A percentile compares a stretch with the other conserved stretches of the same genome.
These are phyloP conservation scores for Verticillium albo-atrum DNA, from an alignment of 2,329 filamentous ascomycete species.

Conservation along the genomic window DNA sequence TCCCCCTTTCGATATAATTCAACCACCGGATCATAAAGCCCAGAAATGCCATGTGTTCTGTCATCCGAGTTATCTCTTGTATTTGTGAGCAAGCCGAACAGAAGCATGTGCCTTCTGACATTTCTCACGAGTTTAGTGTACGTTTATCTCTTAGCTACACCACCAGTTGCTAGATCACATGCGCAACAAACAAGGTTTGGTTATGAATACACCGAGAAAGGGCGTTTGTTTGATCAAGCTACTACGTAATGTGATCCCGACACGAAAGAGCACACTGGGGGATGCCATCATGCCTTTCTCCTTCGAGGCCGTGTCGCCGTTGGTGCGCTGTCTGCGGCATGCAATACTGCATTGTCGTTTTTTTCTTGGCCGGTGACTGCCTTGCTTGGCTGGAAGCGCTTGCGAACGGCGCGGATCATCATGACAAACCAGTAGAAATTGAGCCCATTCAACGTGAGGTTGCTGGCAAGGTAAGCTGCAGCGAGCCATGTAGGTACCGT, in stretches of 20 bases:
- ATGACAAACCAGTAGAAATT: conserved; percentile 86
- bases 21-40: too few species aligned
- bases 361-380: background rate
- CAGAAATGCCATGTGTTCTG: too few species aligned
- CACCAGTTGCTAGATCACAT: too few species aligned
- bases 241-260: background rate
- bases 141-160: too few species aligned
- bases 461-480: conserved; percentile 62
- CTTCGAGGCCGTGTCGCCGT: background rate
- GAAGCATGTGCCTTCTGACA: too few species aligned
- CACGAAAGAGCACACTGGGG: too few species aligned
- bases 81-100: too few species aligned
- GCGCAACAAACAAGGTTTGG: too few species aligned
- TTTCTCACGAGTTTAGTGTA: too few species aligned
- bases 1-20: background rate
- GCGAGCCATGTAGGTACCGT: conserved; percentile 67
- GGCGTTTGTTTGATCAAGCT: too few species aligned
- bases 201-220: too few species aligned
- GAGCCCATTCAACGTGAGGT: conserved; percentile 67
- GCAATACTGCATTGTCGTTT: background rate
- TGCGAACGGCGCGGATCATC: conserved; percentile 77
- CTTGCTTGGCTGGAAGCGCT: conserved; percentile 52
- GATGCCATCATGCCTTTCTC: background rate
- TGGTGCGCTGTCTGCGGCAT: background rate
- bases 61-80: too few species aligned